Conservation (phyloP, 306 rosid genomes). For the Trichosanthes cucumerina region DNA sequence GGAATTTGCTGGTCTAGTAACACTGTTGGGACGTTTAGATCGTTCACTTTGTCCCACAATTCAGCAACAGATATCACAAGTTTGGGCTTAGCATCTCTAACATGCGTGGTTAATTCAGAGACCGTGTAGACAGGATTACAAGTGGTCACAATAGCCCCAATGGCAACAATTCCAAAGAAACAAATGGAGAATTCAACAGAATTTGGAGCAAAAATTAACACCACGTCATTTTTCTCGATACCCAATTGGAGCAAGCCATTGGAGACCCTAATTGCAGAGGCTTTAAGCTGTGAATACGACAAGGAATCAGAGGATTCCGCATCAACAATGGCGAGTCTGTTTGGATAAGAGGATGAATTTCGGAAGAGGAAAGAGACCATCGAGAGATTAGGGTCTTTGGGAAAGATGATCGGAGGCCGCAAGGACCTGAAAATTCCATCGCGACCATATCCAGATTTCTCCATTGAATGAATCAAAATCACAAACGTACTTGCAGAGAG, state of each 20-base stretch:
- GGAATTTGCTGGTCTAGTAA: constrained; percentile 21
- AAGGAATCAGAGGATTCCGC: constrained; percentile 35
- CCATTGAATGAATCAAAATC: constrained; percentile 30
- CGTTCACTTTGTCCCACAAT: constrained; percentile 46
- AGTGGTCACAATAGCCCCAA: constrained; percentile 70
- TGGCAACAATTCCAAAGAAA: constrained; percentile 43
- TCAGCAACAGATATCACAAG: constrained; percentile 52
- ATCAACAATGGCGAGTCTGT: constrained; percentile 57
- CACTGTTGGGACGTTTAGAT: constrained; percentile 41
- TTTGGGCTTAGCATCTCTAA: constrained; percentile 59
- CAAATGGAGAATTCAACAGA: constrained; percentile 40
- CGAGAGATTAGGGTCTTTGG: constrained; percentile 39
- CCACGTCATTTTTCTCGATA: constrained; percentile 62
- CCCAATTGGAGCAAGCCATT: constrained; percentile 43
- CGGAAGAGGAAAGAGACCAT: constrained; percentile 54
- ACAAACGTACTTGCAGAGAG: neutral
- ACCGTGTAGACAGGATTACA: constrained; percentile 62
- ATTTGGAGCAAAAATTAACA: constrained; percentile 67
- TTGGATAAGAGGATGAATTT: constrained; percentile 26
- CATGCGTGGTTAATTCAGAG: constrained; percentile 53
- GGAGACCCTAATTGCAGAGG: constrained; percentile 33
- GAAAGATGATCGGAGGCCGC: constrained; percentile 41
- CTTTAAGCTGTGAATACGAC: constrained; percentile 42
- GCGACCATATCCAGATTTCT: constrained; percentile 70
- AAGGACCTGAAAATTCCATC: constrained; percentile 69